phyloP scores from a whole-genome alignment of 2,329 filamentous ascomycete genomes.

The Dothistroma pini region DNA sequence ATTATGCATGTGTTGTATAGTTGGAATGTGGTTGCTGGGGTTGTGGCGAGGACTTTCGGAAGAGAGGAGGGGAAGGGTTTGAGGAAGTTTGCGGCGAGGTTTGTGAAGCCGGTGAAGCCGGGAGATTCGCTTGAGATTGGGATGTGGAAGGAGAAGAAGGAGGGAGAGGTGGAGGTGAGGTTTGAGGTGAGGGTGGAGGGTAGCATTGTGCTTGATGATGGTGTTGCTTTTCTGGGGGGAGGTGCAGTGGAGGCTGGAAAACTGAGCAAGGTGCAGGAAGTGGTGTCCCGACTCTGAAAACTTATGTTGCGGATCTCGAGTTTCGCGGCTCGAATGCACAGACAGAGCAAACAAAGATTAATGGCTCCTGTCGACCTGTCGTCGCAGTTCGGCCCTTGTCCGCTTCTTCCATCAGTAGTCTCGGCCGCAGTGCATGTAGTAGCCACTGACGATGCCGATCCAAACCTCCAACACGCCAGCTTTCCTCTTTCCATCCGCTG shows the following conservation, averaged over 20 bases:
- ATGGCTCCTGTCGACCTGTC: no score
- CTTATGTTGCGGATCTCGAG: no score
- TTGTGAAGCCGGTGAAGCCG: slow-evolving; percentile 76
- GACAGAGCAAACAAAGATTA: no score
- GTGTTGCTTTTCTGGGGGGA: slow-evolving; percentile 3
- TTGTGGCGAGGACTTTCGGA: slow-evolving; percentile 66
- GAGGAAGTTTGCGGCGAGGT: slow-evolving; percentile 81
- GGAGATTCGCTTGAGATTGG: slow-evolving; percentile 75
- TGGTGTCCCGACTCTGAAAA: no score
- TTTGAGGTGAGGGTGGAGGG: slow-evolving; percentile 8
- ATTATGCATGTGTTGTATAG: slow-evolving; percentile 88
- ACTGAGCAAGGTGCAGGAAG: not conserved
- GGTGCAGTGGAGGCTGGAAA: not conserved
- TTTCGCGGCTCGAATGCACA: no score
- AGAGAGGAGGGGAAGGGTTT: no score
- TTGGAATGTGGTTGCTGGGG: slow-evolving; percentile 74
- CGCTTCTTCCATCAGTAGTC: no score
- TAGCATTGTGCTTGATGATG: slow-evolving; percentile 12
- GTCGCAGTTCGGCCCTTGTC: no score
- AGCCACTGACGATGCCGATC: no score
- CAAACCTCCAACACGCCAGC: no score
- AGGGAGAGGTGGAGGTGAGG: slow-evolving; percentile 35
- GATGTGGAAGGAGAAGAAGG: slow-evolving; percentile 66
- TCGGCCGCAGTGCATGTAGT: no score
- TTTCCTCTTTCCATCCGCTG: no score